These are phyloP conservation scores for Adansonia rubrostipa DNA, from an alignment of 441 rosid genomes.

Conservation along the genomic window DNA sequence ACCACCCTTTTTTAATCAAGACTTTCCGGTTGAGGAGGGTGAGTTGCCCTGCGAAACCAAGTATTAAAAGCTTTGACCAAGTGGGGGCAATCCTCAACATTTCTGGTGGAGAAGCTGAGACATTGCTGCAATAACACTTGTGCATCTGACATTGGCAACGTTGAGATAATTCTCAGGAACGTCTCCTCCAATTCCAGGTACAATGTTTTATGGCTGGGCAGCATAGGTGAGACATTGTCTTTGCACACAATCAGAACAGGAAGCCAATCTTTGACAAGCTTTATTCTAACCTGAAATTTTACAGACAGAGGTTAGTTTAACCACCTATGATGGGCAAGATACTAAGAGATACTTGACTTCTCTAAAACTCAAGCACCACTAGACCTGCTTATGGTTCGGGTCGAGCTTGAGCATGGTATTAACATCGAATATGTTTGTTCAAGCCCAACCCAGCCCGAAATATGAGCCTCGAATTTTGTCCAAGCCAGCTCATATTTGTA, in stretches of 20 bases:
- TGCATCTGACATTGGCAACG: conserved; percentile 64
- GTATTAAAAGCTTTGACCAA: conserved; percentile 64
- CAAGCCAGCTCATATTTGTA: too few species aligned
- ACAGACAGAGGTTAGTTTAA: background rate
- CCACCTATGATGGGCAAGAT: background rate
- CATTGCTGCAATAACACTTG: conserved; percentile 66
- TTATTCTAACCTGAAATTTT: conserved; percentile 62
- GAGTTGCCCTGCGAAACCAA: conserved; percentile 71
- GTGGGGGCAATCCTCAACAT: conserved; percentile 69
- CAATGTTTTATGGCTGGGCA: conserved; percentile 47
- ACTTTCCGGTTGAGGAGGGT: conserved; percentile 34
- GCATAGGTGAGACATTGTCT: conserved; percentile 50
- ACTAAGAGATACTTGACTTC: background rate
- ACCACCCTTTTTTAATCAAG: conserved; percentile 18
- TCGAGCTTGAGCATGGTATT: too few species aligned
- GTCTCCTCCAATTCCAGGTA: conserved; percentile 69
- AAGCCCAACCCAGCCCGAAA: too few species aligned
- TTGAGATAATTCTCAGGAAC: conserved; percentile 69
- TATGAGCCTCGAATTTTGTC: too few species aligned
- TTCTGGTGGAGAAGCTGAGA: conserved; percentile 66
- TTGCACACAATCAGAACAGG: conserved; percentile 73
- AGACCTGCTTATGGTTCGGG: too few species aligned
- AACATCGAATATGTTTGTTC: too few species aligned
- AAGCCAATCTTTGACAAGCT: conserved; percentile 70
- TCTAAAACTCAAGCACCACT: background rate